These are phyloP conservation scores for Nemophila menziesii DNA, from an alignment of 257 asterid species.

Conservation along the genomic window DNA sequence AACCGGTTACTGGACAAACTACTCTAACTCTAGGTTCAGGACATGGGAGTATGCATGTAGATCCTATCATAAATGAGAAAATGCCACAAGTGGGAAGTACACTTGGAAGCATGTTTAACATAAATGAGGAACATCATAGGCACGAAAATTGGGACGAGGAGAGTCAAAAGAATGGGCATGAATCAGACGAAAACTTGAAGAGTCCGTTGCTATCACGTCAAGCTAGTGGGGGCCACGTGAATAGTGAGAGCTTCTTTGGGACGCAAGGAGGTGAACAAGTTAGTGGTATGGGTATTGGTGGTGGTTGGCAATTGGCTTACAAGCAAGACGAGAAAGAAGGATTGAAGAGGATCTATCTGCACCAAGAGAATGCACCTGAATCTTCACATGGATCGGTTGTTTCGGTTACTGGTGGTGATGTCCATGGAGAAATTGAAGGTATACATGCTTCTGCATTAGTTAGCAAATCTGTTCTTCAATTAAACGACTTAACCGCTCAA, in stretches of 20 bases:
- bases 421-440: slow-evolving; percentile 31
- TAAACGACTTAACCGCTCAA: slow-evolving; percentile 37
- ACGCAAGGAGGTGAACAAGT: slow-evolving; percentile 37
- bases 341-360: slow-evolving; percentile 79
- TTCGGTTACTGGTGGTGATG: slow-evolving; percentile 51
- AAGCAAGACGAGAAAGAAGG: slow-evolving; percentile 64
- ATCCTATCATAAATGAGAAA: slow-evolving; percentile 84
- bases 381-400: slow-evolving; percentile 62
- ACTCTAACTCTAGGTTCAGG: slow-evolving; percentile 60
- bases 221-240: slow-evolving; percentile 16
- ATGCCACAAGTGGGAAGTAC: slow-evolving; percentile 49
- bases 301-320: slow-evolving; percentile 97
- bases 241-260: slow-evolving; percentile 17
- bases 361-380: slow-evolving; percentile 53
- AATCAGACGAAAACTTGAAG: slow-evolving; percentile 58
- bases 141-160: slow-evolving; percentile 74
- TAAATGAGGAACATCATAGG: slow-evolving; percentile 35
- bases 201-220: slow-evolving; percentile 75
- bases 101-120: slow-evolving; percentile 85
- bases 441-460: slow-evolving; percentile 87
- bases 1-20: slow-evolving; percentile 66
- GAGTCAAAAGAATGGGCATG: slow-evolving; percentile 33
- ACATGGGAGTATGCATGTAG: slow-evolving; percentile 73
- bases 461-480: slow-evolving; percentile 71
- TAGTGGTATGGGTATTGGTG: slow-evolving; percentile 70